A percentile compares a stretch with the other conserved stretches of the same genome.
phyloP scores from a whole-genome alignment of 768 basidiomycete species.

The Russula sp. region DNA sequence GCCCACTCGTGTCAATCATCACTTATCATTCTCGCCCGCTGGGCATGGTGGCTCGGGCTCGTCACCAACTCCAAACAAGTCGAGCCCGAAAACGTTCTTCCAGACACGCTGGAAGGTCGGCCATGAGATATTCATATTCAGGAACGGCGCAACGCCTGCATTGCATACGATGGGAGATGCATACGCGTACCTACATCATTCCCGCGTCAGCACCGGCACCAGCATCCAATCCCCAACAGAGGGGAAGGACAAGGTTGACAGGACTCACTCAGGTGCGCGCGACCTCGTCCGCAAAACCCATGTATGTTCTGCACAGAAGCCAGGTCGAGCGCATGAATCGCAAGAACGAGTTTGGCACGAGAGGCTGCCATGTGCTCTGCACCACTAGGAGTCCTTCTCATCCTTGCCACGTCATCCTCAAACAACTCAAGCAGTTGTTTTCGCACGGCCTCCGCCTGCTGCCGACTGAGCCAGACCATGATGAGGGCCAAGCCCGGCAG shows the following conservation, averaged over 20 bases:
- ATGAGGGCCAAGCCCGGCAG: constrained; percentile 61
- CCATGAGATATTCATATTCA: constrained; percentile 49
- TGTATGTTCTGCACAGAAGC: constrained; percentile 52
- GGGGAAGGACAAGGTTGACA: neutral
- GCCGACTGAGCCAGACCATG: constrained; percentile 67
- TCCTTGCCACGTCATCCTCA: constrained; percentile 40
- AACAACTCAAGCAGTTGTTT: constrained; percentile 49
- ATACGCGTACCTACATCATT: no score
- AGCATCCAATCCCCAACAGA: no score
- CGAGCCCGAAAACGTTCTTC: constrained; percentile 14
- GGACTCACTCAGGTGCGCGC: constrained; percentile 44
- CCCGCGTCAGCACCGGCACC: no score
- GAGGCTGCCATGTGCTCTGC: constrained; percentile 52
- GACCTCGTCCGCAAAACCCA: constrained; percentile 50
- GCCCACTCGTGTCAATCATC: constrained; percentile 68
- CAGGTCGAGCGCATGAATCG: constrained; percentile 59
- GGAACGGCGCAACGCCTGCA: no score
- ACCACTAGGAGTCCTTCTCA: constrained; percentile 32
- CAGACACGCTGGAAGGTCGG: constrained; percentile 39
- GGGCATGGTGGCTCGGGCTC: constrained; percentile 48
- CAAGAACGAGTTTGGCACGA: constrained; percentile 49
- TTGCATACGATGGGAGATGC: no score
- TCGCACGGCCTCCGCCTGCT: constrained; percentile 56
- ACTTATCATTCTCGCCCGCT: constrained; percentile 51
- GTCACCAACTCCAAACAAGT: constrained; percentile 45